Conservation (phyloP, 2,329 filamentous ascomycete species). For the Pseudogymnoascus sp. region DNA sequence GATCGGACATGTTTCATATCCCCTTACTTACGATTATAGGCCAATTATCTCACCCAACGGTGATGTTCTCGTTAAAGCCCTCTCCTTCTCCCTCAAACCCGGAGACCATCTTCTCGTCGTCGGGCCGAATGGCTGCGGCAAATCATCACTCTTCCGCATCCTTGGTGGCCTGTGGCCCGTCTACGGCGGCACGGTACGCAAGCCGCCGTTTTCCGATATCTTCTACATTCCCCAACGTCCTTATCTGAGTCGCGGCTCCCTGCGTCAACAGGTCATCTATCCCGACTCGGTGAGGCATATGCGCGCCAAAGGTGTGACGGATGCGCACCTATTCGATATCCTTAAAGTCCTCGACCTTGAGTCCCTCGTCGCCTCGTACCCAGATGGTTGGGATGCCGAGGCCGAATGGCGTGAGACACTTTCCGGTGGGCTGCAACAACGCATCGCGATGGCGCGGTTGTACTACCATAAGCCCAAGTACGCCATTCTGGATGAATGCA, state of each 20-base stretch:
- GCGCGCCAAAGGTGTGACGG: constrained; percentile 73
- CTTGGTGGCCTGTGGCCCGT: constrained; percentile 95
- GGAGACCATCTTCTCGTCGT: constrained; percentile 87
- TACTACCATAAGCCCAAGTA: constrained; percentile 92
- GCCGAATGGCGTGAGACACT: constrained; percentile 95
- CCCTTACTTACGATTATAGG: constrained; percentile 27
- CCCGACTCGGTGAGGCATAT: constrained; percentile 83
- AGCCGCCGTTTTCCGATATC: constrained; percentile 85
- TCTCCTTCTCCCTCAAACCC: constrained; percentile 79
- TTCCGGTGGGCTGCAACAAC: constrained; percentile 86
- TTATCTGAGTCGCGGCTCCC: constrained; percentile 80
- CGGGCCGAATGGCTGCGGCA: constrained; percentile 94
- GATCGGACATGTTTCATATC: not conserved
- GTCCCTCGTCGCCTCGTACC: constrained; percentile 67
- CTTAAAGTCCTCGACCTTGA: constrained; percentile 75
- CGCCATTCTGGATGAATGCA: constrained; percentile 96
- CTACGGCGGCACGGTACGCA: constrained; percentile 87
- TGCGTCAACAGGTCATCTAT: constrained; percentile 97
- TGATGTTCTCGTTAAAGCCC: constrained; percentile 75
- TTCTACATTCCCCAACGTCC: constrained; percentile 97
- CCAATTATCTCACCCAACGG: constrained; percentile 97
- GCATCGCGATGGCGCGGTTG: constrained; percentile 89
- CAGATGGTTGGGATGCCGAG: constrained; percentile 79
- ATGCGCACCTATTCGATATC: constrained; percentile 69
- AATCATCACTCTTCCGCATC: constrained; percentile 92